Percentiles rank a stretch among this genome's conserved stretches.
Conservation (phyloP, 306 rosid species). For the Dalbergia cultrata region DNA sequence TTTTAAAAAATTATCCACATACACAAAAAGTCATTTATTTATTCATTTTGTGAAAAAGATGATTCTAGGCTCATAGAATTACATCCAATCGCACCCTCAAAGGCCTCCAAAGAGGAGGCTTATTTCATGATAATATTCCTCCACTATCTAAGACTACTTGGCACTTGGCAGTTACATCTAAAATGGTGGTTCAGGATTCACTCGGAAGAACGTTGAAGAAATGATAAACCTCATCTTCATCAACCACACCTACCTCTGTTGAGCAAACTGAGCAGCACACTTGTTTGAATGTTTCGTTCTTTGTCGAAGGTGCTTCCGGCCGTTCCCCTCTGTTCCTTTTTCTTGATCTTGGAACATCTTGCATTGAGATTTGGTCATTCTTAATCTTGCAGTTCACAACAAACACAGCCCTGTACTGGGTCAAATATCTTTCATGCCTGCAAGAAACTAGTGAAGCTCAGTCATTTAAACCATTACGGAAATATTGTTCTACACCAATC, state of each 20-base stretch:
- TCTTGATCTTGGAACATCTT: slow-evolving; percentile 50
- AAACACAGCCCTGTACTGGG: slow-evolving; percentile 82
- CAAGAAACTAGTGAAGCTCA: slow-evolving; percentile 45
- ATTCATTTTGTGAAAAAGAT: no score
- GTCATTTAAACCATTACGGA: slow-evolving; percentile 1
- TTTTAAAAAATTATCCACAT: no score
- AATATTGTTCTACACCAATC: not conserved
- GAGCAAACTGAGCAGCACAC: slow-evolving; percentile 76
- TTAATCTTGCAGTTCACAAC: slow-evolving; percentile 73
- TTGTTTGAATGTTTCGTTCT: slow-evolving; percentile 60
- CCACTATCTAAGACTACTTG: not conserved
- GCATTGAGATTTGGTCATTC: slow-evolving; percentile 36
- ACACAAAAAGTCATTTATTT: no score
- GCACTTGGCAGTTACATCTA: not conserved
- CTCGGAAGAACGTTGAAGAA: slow-evolving; percentile 72
- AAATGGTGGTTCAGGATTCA: slow-evolving; percentile 43
- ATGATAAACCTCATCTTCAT: slow-evolving; percentile 77
- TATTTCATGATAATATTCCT: slow-evolving; percentile 7
- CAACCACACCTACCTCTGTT: slow-evolving; percentile 76
- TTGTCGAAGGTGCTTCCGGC: slow-evolving; percentile 45
- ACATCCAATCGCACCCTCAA: no score
- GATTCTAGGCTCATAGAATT: no score
- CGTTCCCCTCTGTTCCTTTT: slow-evolving; percentile 53
- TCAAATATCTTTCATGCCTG: slow-evolving; percentile 83
- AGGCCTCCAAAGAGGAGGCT: not conserved